Conservation (phyloP, 2,329 filamentous ascomycete genomes). For the Talaromyces pinophilus region DNA sequence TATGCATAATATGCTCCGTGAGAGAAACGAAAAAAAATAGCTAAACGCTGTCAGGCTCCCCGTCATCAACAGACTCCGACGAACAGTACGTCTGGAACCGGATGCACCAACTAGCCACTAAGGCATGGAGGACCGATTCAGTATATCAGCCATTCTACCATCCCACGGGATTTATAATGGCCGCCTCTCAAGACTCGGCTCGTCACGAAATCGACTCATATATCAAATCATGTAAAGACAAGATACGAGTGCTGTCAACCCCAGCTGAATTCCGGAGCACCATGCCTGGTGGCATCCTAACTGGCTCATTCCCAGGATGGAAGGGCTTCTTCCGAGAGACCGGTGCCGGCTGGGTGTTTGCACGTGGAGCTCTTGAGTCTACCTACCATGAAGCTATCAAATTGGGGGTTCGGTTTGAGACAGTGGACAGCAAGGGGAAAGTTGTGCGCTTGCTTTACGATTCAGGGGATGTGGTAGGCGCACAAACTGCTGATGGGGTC, state of each 20-base stretch:
- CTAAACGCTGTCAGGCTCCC: neutral
- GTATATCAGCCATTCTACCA: slow-evolving; percentile 46
- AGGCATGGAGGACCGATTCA: slow-evolving; percentile 45
- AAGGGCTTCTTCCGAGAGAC: slow-evolving; percentile 45
- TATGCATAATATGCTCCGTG: neutral
- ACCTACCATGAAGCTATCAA: slow-evolving; percentile 48
- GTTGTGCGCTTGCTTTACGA: slow-evolving; percentile 41
- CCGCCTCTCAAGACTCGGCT: neutral
- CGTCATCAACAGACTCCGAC: slow-evolving; percentile 12
- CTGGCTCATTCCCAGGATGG: slow-evolving; percentile 46
- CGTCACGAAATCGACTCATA: slow-evolving; percentile 1
- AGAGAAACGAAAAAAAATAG: neutral
- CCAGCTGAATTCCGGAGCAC: slow-evolving; percentile 50
- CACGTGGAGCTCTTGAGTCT: slow-evolving; percentile 49
- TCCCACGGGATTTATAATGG: slow-evolving; percentile 36
- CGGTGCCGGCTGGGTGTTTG: slow-evolving; percentile 56
- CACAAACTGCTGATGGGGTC: slow-evolving; percentile 41
- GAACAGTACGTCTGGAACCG: slow-evolving; percentile 21
- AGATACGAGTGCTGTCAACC: slow-evolving; percentile 34
- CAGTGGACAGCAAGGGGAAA: slow-evolving; percentile 40
- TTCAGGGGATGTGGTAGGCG: slow-evolving; percentile 43
- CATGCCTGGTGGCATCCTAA: slow-evolving; percentile 53
- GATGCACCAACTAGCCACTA: slow-evolving; percentile 27
- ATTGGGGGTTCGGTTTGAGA: slow-evolving; percentile 52
- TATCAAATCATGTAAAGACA: slow-evolving; percentile 15